Base-by-base conservation (phyloP, 2,329 filamentous ascomycete genomes). In the Arthrobotrys musiformis region DNA sequence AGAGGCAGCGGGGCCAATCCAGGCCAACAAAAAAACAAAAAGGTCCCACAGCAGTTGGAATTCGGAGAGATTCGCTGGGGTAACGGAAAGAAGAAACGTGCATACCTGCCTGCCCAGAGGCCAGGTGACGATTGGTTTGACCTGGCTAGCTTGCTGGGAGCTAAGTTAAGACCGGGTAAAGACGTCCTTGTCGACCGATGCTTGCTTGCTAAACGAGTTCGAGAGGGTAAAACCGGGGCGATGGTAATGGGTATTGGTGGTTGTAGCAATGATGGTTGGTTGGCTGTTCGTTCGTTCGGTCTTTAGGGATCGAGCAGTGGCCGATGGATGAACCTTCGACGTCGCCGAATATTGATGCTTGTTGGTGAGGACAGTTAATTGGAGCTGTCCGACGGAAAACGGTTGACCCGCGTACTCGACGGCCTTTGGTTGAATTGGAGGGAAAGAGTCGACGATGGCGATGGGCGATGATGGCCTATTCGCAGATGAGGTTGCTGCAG, bases 81-180 rank as follows among this genome's bases (percentile, higher is more conserved):
- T 42, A 44, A 54, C 48, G 37, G 50, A 54, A 22, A 37, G 50
- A 40, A 13, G 52, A 28, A 28, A 30, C 15, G 40, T 17, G 19
- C 19, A 9, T 24, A 40, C 37, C 5, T 19, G 44, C 33, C 33
- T 24, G 22, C 13, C 60, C 35, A 66, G 35, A 69, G 72, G 64
- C 63, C 72, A 76, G 72, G 72, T 76, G 72, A 76, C 72, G 64
- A 76, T 76, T 76, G 64, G 56, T 64, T n/a, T 76, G 64, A 66
- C 63, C 64, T 76, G 72, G 44, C 64, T 76, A 64, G 44, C 33
- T 48, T 63, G 48, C 61, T 50, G 24, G 7, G 35, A 69, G 40
- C 69, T 73, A 46, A 66, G 67, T 54, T 61, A 68, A 61, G 70
- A 75, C 70, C 72, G 64, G 70, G 56, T 70, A 76, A 76, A 63